Percentiles rank a stretch among this genome's conserved stretches.
Conservation (phyloP, 208 protist genomes). For the Phytomonas sp. region DNA sequence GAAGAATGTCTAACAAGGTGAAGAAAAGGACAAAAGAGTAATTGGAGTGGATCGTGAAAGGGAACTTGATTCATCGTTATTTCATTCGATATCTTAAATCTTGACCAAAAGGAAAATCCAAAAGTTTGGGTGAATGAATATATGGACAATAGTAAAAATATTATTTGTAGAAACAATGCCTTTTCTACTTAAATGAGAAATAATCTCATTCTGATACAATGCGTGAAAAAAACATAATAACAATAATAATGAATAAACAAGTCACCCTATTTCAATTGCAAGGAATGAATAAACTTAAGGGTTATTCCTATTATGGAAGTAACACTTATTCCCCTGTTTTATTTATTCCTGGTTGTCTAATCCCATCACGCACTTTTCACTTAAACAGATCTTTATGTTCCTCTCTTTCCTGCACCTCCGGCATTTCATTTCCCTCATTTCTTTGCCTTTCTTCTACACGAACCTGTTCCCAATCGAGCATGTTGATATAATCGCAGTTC, state of each 20-base stretch:
- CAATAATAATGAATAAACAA: constrained; percentile 12
- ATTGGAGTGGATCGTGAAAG: neutral
- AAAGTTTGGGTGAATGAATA: neutral
- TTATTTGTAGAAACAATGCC: constrained; percentile 1
- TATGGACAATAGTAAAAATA: constrained; percentile 4
- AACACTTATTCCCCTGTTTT: neutral
- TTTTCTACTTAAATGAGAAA: constrained; percentile 3
- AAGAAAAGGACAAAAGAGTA: constrained; percentile 5
- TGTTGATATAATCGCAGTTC: constrained; percentile 82
- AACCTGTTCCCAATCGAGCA: constrained; percentile 61
- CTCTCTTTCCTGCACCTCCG: constrained; percentile 51
- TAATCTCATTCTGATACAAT: neutral
- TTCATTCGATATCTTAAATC: neutral
- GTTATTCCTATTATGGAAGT: too few relatives aligned
- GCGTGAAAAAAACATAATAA: constrained; percentile 12
- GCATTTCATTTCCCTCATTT: constrained; percentile 19
- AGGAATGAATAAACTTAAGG: neutral
- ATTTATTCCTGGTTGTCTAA: neutral
- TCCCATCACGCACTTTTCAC: constrained; percentile 15
- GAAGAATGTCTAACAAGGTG: neutral
- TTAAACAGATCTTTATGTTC: constrained; percentile 68
- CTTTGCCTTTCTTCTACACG: constrained; percentile 38
- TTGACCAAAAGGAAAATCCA: neutral
- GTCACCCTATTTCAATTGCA: constrained; percentile 4
- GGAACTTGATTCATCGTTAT: neutral